Conservation (phyloP, 352 stramenopile species). For the Globisporangium mamillatum region DNA sequence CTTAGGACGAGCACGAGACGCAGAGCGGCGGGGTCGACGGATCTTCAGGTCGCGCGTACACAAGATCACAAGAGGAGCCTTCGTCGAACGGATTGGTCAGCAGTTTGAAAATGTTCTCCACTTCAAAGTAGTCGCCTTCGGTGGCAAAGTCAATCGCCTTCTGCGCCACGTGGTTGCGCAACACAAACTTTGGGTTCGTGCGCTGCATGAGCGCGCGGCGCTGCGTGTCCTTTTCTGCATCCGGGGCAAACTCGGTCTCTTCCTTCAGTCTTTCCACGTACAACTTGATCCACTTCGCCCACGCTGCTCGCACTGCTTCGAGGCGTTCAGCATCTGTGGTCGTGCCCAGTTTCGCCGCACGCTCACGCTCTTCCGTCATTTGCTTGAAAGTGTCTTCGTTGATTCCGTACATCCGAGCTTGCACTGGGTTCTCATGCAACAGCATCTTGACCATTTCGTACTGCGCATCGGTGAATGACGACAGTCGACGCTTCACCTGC, state of each 20-base stretch:
- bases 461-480: slow-evolving; percentile 71
- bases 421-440: slow-evolving; percentile 51
- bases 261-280: slow-evolving; percentile 50
- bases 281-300: slow-evolving; percentile 52
- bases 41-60: slow-evolving; percentile 53
- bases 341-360: slow-evolving; percentile 36
- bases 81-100: slow-evolving; percentile 72
- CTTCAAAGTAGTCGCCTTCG: slow-evolving; percentile 56
- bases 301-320: slow-evolving; percentile 40
- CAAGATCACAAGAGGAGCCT: slow-evolving; percentile 31
- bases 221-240: slow-evolving; percentile 31
- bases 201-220: slow-evolving; percentile 48
- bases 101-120: slow-evolving; percentile 72
- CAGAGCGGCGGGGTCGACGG: slow-evolving; percentile 48
- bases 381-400: slow-evolving; percentile 50
- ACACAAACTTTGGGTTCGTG: slow-evolving; percentile 81
- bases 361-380: slow-evolving; percentile 51
- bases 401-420: slow-evolving; percentile 75
- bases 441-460: slow-evolving; percentile 66
- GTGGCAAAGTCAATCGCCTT: slow-evolving; percentile 79
- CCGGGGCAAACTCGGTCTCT: slow-evolving; percentile 33
- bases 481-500: slow-evolving; percentile 59
- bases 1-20: slow-evolving; percentile 83
- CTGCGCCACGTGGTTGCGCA: slow-evolving; percentile 90
- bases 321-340: slow-evolving; percentile 48